These are phyloP conservation scores for Blastomyces parvus DNA, from an alignment of 2,329 filamentous ascomycete genomes.

Conservation along the genomic window DNA sequence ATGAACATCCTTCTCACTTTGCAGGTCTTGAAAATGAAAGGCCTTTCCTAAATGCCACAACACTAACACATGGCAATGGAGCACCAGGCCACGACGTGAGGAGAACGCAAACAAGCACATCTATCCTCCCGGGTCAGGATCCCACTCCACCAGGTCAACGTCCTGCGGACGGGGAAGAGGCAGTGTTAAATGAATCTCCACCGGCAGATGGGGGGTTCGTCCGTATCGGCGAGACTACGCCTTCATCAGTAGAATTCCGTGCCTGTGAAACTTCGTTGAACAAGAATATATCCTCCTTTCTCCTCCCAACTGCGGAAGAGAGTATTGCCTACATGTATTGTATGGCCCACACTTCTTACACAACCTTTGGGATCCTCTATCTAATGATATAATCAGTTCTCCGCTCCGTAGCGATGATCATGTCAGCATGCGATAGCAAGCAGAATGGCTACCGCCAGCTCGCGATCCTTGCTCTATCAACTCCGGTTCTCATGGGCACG, in stretches of 20 bases:
- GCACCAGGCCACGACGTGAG: too few relatives aligned
- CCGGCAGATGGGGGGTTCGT: background rate
- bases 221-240: background rate
- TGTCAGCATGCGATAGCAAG: conserved; percentile 4
- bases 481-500: conserved; percentile 4
- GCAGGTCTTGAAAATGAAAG: background rate
- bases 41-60: background rate
- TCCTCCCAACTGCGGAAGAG: conserved; percentile 1
- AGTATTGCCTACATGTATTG: conserved; percentile 1
- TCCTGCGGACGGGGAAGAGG: background rate
- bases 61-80: background rate
- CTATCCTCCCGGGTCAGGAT: background rate
- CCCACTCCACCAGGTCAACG: background rate
- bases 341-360: background rate
- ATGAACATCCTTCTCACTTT: background rate
- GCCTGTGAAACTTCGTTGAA: background rate
- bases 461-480: conserved; percentile 3
- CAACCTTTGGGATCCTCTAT: background rate
- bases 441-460: conserved; percentile 8
- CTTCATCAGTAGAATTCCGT: background rate
- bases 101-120: background rate
- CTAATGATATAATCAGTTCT: conserved; percentile 2
- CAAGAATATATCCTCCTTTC: background rate
- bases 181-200: background rate
- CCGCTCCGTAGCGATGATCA: conserved; percentile 5